These are phyloP conservation scores for Domatiomyces catenatus DNA, from an alignment of 2,329 filamentous ascomycete genomes.

Conservation along the genomic window DNA sequence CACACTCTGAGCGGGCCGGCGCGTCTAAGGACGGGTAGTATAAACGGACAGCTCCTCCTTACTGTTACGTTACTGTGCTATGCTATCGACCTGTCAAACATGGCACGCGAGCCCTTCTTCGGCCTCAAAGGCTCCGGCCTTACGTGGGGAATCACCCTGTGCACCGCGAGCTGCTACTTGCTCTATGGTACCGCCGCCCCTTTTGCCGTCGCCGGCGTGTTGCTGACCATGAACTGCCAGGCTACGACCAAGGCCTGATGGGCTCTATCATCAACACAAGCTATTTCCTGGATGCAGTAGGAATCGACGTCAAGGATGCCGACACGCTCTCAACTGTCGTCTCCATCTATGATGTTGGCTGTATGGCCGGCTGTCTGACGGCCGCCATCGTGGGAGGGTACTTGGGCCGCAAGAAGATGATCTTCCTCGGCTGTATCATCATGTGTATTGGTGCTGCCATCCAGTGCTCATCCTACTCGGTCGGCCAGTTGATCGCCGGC, in stretches of 20 bases:
- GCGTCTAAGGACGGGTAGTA: not conserved
- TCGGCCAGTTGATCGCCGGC: constrained; percentile 36
- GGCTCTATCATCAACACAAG: constrained; percentile 14
- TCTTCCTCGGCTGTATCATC: constrained; percentile 34
- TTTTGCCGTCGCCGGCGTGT: not conserved
- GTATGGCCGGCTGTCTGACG: constrained; percentile 43
- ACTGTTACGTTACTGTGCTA: not conserved
- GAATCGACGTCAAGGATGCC: constrained; percentile 10
- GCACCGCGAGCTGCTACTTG: constrained; percentile 6
- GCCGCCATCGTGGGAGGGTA: constrained; percentile 36
- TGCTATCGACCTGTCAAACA: not conserved
- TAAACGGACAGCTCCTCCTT: not conserved
- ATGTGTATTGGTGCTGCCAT: constrained; percentile 36
- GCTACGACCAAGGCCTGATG: constrained; percentile 17
- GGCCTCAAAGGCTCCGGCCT: constrained; percentile 6
- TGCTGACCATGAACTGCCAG: constrained; percentile 1
- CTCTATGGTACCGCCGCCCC: constrained; percentile 2
- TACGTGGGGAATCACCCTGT: constrained; percentile 7
- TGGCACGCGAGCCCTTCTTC: constrained; percentile 4
- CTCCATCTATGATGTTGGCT: constrained; percentile 44
- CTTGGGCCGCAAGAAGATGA: constrained; percentile 36
- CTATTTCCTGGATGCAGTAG: constrained; percentile 13
- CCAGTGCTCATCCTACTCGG: constrained; percentile 31
- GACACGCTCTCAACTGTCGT: constrained; percentile 24
- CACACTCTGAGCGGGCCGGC: not conserved